phyloP scores from a whole-genome alignment of 139 green algal species.

The Chlorella sp. region DNA sequence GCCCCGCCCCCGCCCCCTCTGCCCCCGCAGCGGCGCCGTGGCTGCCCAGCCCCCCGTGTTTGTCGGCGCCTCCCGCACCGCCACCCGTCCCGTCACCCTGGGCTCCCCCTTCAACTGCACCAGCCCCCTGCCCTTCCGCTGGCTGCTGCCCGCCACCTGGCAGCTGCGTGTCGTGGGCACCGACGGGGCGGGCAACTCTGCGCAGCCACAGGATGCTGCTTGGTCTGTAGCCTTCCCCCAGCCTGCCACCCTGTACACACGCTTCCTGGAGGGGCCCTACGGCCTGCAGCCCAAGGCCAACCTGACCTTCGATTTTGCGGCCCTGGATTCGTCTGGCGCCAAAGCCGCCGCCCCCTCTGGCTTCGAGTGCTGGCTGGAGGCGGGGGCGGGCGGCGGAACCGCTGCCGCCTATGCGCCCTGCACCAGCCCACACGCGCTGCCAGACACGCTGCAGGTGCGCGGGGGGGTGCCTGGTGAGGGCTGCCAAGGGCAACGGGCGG shows the following conservation, averaged over 20 bases:
- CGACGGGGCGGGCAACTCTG: constrained; percentile 42
- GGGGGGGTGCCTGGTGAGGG: background rate
- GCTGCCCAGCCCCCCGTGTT: constrained; percentile 14
- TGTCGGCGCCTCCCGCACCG: background rate
- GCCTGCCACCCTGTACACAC: background rate
- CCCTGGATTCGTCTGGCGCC: background rate
- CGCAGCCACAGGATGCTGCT: background rate
- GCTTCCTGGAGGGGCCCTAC: constrained; percentile 20
- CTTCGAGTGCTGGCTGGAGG: constrained; percentile 28
- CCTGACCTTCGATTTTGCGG: constrained; percentile 15
- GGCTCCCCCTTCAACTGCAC: constrained; percentile 41
- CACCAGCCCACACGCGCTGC: constrained; percentile 6
- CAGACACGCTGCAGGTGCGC: background rate
- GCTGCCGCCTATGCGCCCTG: background rate
- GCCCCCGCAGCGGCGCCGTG: background rate
- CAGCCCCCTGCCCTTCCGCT: constrained; percentile 23
- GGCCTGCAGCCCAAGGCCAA: constrained; percentile 30
- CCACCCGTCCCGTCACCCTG: background rate
- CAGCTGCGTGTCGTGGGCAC: constrained; percentile 16
- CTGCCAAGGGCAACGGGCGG: no score
- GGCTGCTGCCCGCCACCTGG: constrained; percentile 49
- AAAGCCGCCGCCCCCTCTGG: background rate
- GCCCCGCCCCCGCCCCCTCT: background rate
- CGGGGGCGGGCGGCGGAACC: background rate
- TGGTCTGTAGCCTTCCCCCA: constrained; percentile 17